These are phyloP conservation scores for Porodaedalea pini DNA, from an alignment of 1,284 basidiomycete genomes.

Conservation along the genomic window DNA sequence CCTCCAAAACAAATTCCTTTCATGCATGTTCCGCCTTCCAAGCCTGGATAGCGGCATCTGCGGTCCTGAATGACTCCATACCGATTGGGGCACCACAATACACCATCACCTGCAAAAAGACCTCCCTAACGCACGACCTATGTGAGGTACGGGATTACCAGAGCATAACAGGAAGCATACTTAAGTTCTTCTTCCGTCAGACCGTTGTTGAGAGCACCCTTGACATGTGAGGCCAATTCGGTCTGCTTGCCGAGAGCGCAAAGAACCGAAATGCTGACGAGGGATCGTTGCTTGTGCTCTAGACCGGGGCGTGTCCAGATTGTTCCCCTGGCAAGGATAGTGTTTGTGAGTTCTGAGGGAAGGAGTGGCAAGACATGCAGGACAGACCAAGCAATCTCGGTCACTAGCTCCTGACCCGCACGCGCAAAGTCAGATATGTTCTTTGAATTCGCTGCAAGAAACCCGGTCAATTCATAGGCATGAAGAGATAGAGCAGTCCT, in stretches of 20 bases:
- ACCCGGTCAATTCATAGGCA: not conserved
- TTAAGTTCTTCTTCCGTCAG: constrained; percentile 19
- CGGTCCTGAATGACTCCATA: constrained; percentile 17
- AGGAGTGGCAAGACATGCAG: not conserved
- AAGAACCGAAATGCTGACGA: constrained; percentile 14
- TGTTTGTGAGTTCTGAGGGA: not conserved
- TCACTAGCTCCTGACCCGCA: constrained; percentile 18
- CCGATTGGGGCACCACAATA: constrained; percentile 20
- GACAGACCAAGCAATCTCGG: constrained; percentile 17
- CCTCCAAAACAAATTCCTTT: not conserved
- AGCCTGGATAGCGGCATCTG: constrained; percentile 17
- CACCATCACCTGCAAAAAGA: constrained; percentile 17
- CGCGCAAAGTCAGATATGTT: constrained; percentile 18
- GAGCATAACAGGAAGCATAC: not conserved
- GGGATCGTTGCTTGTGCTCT: constrained; percentile 16
- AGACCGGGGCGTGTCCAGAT: constrained; percentile 20
- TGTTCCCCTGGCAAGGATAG: constrained; percentile 13
- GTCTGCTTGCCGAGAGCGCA: constrained; percentile 15
- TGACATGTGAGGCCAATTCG: constrained; percentile 17
- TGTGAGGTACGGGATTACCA: not conserved
- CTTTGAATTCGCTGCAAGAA: constrained; percentile 1
- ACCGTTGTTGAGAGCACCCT: constrained; percentile 19
- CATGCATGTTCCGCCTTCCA: constrained; percentile 18
- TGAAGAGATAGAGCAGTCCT: no score
- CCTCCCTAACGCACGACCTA: constrained; percentile 6